Base-by-base conservation (phyloP, 305 asterid species). In the Fraxinus ornus region DNA sequence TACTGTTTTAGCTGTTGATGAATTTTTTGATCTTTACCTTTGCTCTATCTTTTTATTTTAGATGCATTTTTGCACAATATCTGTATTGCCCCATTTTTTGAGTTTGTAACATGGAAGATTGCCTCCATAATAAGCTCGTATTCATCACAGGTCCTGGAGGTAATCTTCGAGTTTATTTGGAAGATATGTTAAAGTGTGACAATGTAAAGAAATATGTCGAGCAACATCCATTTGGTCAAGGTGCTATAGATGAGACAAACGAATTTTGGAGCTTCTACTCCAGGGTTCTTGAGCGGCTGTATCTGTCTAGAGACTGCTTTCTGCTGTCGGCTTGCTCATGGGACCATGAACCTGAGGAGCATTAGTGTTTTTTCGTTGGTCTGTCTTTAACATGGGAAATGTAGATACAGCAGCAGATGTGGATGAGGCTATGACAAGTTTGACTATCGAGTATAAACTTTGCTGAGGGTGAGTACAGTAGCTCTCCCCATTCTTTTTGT, bases 211-310 rank as follows among this genome's bases (percentile, higher is more conserved):
- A 84, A 66, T 89, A 92, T 80, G 95, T 96, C 8, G 89, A 90
- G 85, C 93, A 89, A 78, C 89, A 94, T 82, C 98, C 98, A 5
- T 92, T 92, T 80, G 98, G 99, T 82, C 98, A 96, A 88, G 78
- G 83, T 81, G 92, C 93, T 79, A 91, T 96, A 77, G 87, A 90
- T 33, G 92, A 90, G 82, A 87, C 85, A n/a, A 84, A 87, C 87
- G n/a, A 85, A 33, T 72, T 73, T 8, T 94, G 99, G 98, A 85
- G 52, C n/a, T 96, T 93, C 85, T 95, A 95, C 89, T 93, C 91
- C 0, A 76, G 15, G 22, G 93, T 93, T 83, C 93, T 95, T 77
- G 83, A 74, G 64, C 84, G 22, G 66, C 76, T 68, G 81, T 9
- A 76, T 66, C 82, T 57, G 36, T 5, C 81, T 76, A 79, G 76